These are phyloP conservation scores for Tulasnella sp. DNA, from an alignment of 768 basidiomycete genomes.

Conservation along the genomic window DNA sequence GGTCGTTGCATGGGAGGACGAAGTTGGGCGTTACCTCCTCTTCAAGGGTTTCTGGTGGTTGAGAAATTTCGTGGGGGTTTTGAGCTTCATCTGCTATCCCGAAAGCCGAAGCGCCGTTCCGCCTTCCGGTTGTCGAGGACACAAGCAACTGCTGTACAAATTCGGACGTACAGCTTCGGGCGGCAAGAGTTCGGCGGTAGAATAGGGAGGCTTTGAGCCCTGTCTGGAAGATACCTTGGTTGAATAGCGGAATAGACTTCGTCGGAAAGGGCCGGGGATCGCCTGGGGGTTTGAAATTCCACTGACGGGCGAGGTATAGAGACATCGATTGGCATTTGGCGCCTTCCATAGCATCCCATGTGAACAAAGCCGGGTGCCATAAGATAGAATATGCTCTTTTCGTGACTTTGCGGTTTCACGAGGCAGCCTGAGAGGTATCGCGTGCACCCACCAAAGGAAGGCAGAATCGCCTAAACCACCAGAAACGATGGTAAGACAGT, in stretches of 20 bases:
- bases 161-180: not conserved
- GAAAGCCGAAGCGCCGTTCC: not conserved
- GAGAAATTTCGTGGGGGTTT: not conserved
- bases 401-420: not conserved
- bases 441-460: not conserved
- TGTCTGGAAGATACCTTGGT: not conserved
- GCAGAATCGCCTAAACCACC: not conserved
- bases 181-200: not conserved
- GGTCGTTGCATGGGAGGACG: not conserved
- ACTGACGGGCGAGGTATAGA: not conserved
- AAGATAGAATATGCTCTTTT: not conserved
- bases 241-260: not conserved
- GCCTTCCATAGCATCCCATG: not conserved
- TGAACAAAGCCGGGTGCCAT: not conserved
- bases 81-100: not conserved
- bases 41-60: not conserved
- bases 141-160: not conserved
- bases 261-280: not conserved
- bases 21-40: not conserved
- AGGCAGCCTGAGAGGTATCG: not conserved
- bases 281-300: not conserved
- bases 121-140: not conserved
- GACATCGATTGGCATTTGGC: not conserved
- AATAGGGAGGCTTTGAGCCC: not conserved
- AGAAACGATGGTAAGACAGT: not conserved